Conservation (phyloP, 176 grass and related monocot species). For the Cenchrus fungigraminus region DNA sequence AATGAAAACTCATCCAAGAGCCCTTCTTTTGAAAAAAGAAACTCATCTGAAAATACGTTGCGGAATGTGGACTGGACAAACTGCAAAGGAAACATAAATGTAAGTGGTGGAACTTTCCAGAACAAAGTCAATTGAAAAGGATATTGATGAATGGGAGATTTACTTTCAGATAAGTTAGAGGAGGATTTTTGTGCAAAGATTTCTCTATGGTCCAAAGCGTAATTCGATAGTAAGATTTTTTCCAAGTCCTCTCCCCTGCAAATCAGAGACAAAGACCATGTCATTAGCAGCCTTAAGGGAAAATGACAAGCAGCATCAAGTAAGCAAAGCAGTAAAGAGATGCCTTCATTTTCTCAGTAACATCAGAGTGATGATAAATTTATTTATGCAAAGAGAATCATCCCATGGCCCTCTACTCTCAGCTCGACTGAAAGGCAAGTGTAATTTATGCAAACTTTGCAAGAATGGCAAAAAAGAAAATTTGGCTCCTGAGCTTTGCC, state of each 20-base stretch:
- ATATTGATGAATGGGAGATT: conserved; percentile 24
- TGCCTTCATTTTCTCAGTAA: not conserved
- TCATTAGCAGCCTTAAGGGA: conserved; percentile 32
- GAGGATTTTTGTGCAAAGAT: conserved; percentile 70
- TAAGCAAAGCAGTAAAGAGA: conserved; percentile 26
- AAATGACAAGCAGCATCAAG: conserved; percentile 28
- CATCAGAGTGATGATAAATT: conserved; percentile 29
- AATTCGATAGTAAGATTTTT: conserved; percentile 59
- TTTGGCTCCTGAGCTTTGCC: not conserved
- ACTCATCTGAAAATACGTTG: conserved; percentile 43
- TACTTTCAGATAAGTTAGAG: conserved; percentile 76
- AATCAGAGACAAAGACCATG: conserved; percentile 31
- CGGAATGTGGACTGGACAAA: conserved; percentile 42
- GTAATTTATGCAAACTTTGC: not conserved
- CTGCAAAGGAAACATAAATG: conserved; percentile 48
- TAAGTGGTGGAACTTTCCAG: conserved; percentile 17
- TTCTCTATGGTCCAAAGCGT: conserved; percentile 55
- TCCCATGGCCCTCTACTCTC: not conserved
- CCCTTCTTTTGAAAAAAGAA: not conserved
- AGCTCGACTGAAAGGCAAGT: conserved; percentile 6
- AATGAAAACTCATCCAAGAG: conserved; percentile 39
- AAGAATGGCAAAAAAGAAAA: conserved; percentile 12
- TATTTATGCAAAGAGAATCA: conserved; percentile 6
- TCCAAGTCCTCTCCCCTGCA: conserved; percentile 83
- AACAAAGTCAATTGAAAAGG: conserved; percentile 11